Conservation (phyloP, 768 basidiomycete species). For the Leccinum fibrillosum region DNA sequence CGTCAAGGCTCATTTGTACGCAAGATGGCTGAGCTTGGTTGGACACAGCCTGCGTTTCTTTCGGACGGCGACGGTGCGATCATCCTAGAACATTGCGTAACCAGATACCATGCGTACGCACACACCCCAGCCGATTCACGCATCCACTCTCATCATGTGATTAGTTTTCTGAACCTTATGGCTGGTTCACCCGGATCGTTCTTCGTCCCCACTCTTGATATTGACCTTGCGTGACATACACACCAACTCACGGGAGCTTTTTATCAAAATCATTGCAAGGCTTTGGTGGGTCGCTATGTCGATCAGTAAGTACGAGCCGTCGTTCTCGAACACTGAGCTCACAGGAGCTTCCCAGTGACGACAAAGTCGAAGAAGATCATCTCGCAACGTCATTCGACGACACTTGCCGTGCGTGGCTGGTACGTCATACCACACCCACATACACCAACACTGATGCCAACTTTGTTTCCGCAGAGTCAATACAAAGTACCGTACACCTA, state of each 20-base stretch:
- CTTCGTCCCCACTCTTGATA: constrained; percentile 61
- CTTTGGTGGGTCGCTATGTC: constrained; percentile 42
- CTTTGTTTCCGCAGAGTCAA: constrained; percentile 30
- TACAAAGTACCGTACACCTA: constrained; percentile 52
- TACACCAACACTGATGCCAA: neutral
- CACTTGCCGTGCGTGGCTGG: constrained; percentile 49
- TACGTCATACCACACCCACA: constrained; percentile 16
- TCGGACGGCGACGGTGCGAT: constrained; percentile 34
- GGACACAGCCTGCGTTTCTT: constrained; percentile 46
- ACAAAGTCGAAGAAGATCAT: constrained; percentile 46
- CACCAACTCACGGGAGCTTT: constrained; percentile 48
- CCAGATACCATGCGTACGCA: constrained; percentile 55
- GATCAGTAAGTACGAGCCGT: constrained; percentile 43
- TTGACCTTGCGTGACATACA: constrained; percentile 72
- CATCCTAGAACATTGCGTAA: constrained; percentile 46
- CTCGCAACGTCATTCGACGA: constrained; percentile 46
- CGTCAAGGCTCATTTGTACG: constrained; percentile 53
- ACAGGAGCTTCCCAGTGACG: constrained; percentile 38
- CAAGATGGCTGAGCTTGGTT: constrained; percentile 52
- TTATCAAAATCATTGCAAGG: constrained; percentile 43
- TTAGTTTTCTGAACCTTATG: constrained; percentile 51
- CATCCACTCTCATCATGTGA: neutral
- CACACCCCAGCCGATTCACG: neutral
- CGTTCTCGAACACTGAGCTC: too few relatives aligned
- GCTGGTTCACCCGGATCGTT: constrained; percentile 40